Base-by-base conservation (phyloP, 495 filamentous ascomycete species). In the Penicillium robsamsonii region DNA sequence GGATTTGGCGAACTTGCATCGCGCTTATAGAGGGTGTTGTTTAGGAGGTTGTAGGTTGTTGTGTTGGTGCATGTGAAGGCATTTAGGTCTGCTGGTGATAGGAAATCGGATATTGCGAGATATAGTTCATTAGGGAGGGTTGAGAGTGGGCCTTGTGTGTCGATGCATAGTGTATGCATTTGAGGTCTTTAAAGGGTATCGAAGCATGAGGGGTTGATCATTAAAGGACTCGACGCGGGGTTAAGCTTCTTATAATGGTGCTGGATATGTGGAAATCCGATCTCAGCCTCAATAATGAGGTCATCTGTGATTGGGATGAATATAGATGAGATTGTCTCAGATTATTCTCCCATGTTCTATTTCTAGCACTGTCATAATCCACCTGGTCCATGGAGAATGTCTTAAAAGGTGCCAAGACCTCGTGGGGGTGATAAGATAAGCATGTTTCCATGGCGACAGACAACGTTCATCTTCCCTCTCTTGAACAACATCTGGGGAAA, bases 51-150 rank as follows among this genome's bases (percentile, higher is more conserved):
- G 50, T 61, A 18, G 52, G 55, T 44, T 24, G 40, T 38, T 24
- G 33, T 44, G 42, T 55, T 61, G 24, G 50, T 51, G 31, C 47
- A 41, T 15, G 47, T 47, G 33, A 67, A 49, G 47, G 64, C 52
- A 38, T 57, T 64, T 11, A 67, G 45, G 46, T 65, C 62, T 9
- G 50, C 24, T 8, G 10, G 12, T 17, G 25, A 24, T 10, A 66
- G 55, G 50, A 44, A 60, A 7, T 38, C 35, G 15, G 57, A 55
- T 37, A 63, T 63, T 13, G 50, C 13, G 46, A 66, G 27, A 9
- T 60, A 33, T 27, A 66, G 55, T 40, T 66, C 63, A 17, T 55
- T 44, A 35, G 60, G 60, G 22, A 66, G 44, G 17, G 33, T 17
- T 15, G 48, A 11, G 3, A 62, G 33, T 41, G 29, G 46, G 35